Conservation (phyloP, 2,329 filamentous ascomycete genomes). For the Pseudogymnoascus sp. region DNA sequence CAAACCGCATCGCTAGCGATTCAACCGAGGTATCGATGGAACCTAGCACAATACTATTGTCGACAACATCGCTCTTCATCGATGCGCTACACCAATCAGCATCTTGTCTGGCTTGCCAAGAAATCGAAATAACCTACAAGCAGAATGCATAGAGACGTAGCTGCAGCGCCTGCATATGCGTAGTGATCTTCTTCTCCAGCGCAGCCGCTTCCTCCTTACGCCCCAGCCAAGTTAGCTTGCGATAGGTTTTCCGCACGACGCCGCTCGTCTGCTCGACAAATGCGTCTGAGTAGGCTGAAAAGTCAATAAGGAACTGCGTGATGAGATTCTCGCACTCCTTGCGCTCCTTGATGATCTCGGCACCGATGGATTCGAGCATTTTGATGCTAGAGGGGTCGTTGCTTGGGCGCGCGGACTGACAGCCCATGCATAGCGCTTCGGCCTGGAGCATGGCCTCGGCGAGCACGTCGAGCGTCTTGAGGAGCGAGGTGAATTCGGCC, state of each 20-base stretch:
- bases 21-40: neutral
- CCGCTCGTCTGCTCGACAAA: neutral
- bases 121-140: neutral
- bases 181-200: neutral
- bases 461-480: neutral
- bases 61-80: neutral
- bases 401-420: neutral
- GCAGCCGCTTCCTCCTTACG: neutral
- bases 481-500: neutral
- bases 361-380: neutral
- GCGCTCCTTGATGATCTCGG: slow-evolving; percentile 1
- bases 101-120: neutral
- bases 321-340: neutral
- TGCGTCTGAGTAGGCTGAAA: neutral
- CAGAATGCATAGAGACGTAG: slow-evolving; percentile 1
- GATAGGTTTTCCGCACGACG: neutral
- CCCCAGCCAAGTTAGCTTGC: neutral
- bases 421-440: neutral
- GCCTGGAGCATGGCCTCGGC: neutral
- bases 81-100: neutral
- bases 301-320: neutral
- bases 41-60: neutral
- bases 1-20: neutral
- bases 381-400: neutral
- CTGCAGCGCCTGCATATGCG: slow-evolving; percentile 4